Base-by-base conservation (phyloP, 1,284 basidiomycete species). In the Ustilago esculenta region DNA sequence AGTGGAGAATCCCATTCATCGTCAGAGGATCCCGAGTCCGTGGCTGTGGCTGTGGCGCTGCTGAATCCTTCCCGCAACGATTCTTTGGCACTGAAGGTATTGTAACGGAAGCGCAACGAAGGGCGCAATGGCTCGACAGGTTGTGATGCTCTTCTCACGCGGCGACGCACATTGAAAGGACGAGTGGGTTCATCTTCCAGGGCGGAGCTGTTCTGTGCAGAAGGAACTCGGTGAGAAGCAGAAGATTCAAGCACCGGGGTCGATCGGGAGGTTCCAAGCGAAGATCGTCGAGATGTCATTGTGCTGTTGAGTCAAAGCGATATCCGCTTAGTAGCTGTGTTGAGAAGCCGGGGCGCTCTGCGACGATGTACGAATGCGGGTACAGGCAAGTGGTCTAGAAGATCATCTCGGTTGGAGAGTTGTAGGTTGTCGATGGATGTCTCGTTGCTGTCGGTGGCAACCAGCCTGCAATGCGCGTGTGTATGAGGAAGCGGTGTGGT, bases 1-100 rank as follows among this genome's bases (percentile, higher is more conserved):
- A 55, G 17, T 5, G 44, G 9, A 5, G 48, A 17, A 23, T 72
- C 47, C 47, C 55, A 59, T 1, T 72, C 66, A 17, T 69, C 69
- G 17, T 72, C 69, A 25, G 66, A 69, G 2, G 66, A 54, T 17
- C 50, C 59, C 12, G 66, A 67, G 9, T 71, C 58, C 29, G 57
- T 59, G 53, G 52, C 54, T 15, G 61, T 70, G 36, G 40, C 42
- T 14, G 61, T 71, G n/a, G 63, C 42, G 41, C 47, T 60, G 49
- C 57, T 54, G 33, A 54, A 51, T 5, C 61, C 54, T 46, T 57
- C 61, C 9, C 45, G 35, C 2, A 53, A 42, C 14, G 49, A 21
- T 18, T 63, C 59, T 25, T 52, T 44, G 1, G 58, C 5, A 9
- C 20, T 20, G 33, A 53, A 27, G 3, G 45, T 33, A 33, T 49